These are phyloP conservation scores for Blastobotrys peoriensis DNA, from an alignment of 805 yeast species.

Conservation along the genomic window DNA sequence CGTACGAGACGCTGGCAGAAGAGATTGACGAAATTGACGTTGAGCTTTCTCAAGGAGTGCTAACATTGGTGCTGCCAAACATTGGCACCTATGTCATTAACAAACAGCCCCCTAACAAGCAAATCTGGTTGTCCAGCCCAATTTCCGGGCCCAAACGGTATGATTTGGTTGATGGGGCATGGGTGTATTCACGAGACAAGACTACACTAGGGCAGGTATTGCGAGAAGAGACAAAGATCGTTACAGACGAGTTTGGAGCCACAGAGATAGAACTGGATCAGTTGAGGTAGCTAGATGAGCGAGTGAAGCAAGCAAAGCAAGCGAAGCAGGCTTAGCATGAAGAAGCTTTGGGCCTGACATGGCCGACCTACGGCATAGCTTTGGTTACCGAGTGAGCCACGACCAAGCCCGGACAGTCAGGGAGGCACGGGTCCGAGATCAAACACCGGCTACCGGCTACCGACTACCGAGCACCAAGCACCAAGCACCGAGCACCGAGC, in stretches of 20 bases:
- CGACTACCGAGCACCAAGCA: no score
- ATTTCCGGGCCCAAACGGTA: slow-evolving; percentile 83
- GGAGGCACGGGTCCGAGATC: no score
- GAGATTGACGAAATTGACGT: slow-evolving; percentile 58
- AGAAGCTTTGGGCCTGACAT: no score
- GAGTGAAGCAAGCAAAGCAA: no score
- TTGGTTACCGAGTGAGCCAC: no score
- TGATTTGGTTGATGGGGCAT: slow-evolving; percentile 65
- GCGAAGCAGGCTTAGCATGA: no score
- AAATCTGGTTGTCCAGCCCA: slow-evolving; percentile 94
- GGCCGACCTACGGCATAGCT: no score
- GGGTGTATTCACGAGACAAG: slow-evolving; percentile 76
- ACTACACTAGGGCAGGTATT: slow-evolving; percentile 44
- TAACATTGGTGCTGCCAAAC: slow-evolving; percentile 64
- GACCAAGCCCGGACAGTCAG: no score
- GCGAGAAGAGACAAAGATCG: slow-evolving; percentile 42
- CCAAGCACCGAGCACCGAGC: no score
- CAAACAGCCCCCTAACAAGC: slow-evolving; percentile 96
- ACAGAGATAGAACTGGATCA: not conserved
- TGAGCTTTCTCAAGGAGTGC: slow-evolving; percentile 81
- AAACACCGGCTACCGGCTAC: no score
- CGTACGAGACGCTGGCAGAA: slow-evolving; percentile 64
- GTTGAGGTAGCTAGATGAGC: no score
- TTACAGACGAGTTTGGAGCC: slow-evolving; percentile 2
- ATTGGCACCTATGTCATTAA: slow-evolving; percentile 86